These are phyloP conservation scores for Erodium maritimum DNA, from an alignment of 345 rosid genomes.

Conservation along the genomic window DNA sequence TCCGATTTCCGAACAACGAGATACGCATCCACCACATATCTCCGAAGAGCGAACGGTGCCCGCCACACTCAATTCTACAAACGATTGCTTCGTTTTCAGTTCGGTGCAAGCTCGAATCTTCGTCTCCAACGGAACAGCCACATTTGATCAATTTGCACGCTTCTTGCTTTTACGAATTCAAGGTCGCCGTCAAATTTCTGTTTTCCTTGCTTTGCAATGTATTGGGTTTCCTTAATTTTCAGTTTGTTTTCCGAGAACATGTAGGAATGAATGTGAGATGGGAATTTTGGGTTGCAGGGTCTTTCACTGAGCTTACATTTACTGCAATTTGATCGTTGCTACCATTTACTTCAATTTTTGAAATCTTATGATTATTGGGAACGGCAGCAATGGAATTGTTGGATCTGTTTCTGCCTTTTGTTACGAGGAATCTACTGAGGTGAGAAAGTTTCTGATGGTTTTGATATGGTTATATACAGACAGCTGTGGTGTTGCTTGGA, in stretches of 20 bases:
- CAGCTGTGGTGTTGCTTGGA: conserved; percentile 76
- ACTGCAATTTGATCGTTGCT: neutral
- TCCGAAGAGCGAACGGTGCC: conserved; percentile 67
- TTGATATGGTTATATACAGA: conserved; percentile 24
- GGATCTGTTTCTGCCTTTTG: too few species aligned
- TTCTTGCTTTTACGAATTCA: conserved; percentile 70
- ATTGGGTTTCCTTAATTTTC: neutral
- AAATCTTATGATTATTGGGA: neutral
- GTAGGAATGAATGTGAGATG: neutral
- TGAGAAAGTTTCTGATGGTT: neutral
- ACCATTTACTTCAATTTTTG: neutral
- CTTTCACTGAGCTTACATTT: neutral
- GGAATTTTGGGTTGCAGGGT: neutral
- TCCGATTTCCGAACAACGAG: conserved; percentile 83
- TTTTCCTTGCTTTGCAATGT: neutral
- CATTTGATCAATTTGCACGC: conserved; percentile 81
- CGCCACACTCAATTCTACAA: conserved; percentile 83
- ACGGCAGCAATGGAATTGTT: too few species aligned
- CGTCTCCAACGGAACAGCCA: conserved; percentile 39
- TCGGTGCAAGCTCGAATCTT: conserved; percentile 84
- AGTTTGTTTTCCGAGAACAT: conserved; percentile 1
- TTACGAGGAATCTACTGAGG: too few species aligned
- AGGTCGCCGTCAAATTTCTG: conserved; percentile 26
- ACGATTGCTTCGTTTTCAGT: conserved; percentile 73
- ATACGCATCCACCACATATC: conserved; percentile 78